These are phyloP conservation scores for Clonostachys byssicola DNA, from an alignment of 2,329 filamentous ascomycete genomes.

Conservation along the genomic window DNA sequence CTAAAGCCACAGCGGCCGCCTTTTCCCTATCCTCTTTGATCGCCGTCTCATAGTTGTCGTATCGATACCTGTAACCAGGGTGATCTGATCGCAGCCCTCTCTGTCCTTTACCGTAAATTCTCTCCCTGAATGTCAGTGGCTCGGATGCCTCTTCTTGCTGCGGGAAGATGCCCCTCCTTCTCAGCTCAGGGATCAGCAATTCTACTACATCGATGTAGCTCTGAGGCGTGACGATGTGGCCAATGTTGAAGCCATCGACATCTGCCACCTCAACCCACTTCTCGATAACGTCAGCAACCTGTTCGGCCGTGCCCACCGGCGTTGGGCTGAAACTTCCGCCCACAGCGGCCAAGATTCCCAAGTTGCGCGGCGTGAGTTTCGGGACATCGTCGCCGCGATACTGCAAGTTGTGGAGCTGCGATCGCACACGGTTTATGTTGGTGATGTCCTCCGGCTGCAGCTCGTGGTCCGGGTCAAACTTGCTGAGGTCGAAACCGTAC, in stretches of 20 bases:
- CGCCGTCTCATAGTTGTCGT: too few relatives aligned
- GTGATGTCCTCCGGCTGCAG: slow-evolving; percentile 46
- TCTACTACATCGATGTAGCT: slow-evolving; percentile 3
- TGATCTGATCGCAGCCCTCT: too few relatives aligned
- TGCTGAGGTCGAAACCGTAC: slow-evolving; percentile 56
- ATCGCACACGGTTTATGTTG: slow-evolving; percentile 41
- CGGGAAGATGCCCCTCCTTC: slow-evolving; percentile 9
- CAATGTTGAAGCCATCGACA: slow-evolving; percentile 8
- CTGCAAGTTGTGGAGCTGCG: too few relatives aligned
- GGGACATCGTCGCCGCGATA: too few relatives aligned
- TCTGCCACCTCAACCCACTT: slow-evolving; percentile 12
- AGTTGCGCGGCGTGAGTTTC: slow-evolving; percentile 16
- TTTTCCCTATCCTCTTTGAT: too few relatives aligned
- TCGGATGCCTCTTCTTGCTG: too few relatives aligned
- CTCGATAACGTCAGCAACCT: slow-evolving; percentile 24
- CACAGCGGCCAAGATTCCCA: slow-evolving; percentile 23
- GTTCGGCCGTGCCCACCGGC: slow-evolving; percentile 21
- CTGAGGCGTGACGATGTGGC: slow-evolving; percentile 9
- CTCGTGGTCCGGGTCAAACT: slow-evolving; percentile 52
- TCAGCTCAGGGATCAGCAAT: slow-evolving; percentile 12
- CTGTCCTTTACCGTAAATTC: too few relatives aligned
- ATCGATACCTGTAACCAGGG: too few relatives aligned
- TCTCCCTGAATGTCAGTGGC: too few relatives aligned
- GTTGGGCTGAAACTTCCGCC: slow-evolving; percentile 17
- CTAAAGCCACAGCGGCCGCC: too few relatives aligned